Percentiles rank a stretch among this genome's conserved stretches.
These are phyloP conservation scores for Pestalotiopsis sp. DNA, from an alignment of 2,329 filamentous ascomycete genomes.

Conservation along the genomic window DNA sequence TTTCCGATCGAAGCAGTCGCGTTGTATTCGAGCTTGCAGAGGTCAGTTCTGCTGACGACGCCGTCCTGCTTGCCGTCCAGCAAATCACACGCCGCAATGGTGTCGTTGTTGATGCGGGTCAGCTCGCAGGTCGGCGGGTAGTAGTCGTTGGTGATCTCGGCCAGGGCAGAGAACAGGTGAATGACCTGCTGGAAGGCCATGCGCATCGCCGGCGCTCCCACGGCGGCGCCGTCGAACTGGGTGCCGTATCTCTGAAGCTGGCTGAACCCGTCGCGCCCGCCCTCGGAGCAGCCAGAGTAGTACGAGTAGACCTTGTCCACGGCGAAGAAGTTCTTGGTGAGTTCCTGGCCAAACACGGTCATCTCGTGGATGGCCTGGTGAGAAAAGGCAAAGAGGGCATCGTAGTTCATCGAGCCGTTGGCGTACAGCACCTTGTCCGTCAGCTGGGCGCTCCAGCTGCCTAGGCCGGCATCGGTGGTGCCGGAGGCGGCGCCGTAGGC, in stretches of 20 bases:
- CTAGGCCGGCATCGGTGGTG: constrained; percentile 5
- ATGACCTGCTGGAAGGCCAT: constrained; percentile 12
- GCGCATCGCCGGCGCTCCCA: constrained; percentile 5
- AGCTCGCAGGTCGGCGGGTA: constrained; percentile 7
- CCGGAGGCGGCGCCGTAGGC: constrained; percentile 8
- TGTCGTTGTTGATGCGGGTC: constrained; percentile 6
- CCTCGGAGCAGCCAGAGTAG: constrained; percentile 5
- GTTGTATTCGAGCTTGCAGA: constrained; percentile 10
- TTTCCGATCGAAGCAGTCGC: neutral
- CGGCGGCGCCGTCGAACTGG: constrained; percentile 11
- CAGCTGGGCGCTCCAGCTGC: neutral
- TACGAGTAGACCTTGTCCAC: constrained; percentile 6
- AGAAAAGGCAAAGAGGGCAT: constrained; percentile 4
- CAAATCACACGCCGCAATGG: neutral
- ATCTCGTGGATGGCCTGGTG: constrained; percentile 10
- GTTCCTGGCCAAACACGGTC: constrained; percentile 2
- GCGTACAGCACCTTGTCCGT: neutral
- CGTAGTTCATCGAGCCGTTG: constrained; percentile 11
- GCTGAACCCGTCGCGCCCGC: neutral
- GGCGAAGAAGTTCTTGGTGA: constrained; percentile 5
- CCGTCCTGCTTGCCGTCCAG: constrained; percentile 7
- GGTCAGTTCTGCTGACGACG: constrained; percentile 9
- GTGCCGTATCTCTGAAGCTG: constrained; percentile 8
- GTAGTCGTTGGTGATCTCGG: constrained; percentile 10
- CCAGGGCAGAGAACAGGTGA: constrained; percentile 2